These are phyloP conservation scores for Colletotrichum lupini DNA, from an alignment of 2,329 filamentous ascomycete genomes.

Conservation along the genomic window DNA sequence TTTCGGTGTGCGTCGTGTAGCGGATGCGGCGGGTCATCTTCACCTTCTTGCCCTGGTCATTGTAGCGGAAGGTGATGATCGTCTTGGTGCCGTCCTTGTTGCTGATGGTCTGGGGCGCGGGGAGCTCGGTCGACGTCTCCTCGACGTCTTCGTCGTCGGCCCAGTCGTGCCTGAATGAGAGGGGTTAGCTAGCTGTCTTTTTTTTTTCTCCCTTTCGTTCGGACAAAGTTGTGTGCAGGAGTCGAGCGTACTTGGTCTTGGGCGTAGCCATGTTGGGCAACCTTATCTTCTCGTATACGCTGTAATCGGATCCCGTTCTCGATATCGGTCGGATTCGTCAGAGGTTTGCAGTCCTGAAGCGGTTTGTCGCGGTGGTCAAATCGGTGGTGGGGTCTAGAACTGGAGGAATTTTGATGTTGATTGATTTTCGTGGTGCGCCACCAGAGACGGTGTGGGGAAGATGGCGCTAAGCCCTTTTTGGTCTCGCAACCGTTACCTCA, in stretches of 20 bases:
- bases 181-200: constrained; percentile 4
- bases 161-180: constrained; percentile 75
- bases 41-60: constrained; percentile 94
- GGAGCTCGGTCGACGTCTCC: constrained; percentile 75
- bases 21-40: constrained; percentile 97
- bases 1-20: constrained; percentile 89
- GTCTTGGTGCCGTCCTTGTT: constrained; percentile 99
- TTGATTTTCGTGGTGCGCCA: constrained; percentile 36
- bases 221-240: background rate
- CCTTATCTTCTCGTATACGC: background rate
- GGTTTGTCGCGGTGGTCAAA: constrained; percentile 32
- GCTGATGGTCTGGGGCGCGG: constrained; percentile 86
- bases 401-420: constrained; percentile 34
- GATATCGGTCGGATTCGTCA: constrained; percentile 5
- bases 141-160: constrained; percentile 95
- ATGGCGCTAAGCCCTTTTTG: constrained; percentile 17
- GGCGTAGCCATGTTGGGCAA: constrained; percentile 30
- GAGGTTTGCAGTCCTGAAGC: constrained; percentile 24
- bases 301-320: background rate
- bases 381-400: constrained; percentile 31
- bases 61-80: constrained; percentile 87
- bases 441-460: constrained; percentile 27
- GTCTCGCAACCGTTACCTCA: background rate
- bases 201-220: background rate
- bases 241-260: constrained; percentile 33